These are phyloP conservation scores for Dentipellis fragilis DNA, from an alignment of 768 basidiomycete genomes.

Conservation along the genomic window DNA sequence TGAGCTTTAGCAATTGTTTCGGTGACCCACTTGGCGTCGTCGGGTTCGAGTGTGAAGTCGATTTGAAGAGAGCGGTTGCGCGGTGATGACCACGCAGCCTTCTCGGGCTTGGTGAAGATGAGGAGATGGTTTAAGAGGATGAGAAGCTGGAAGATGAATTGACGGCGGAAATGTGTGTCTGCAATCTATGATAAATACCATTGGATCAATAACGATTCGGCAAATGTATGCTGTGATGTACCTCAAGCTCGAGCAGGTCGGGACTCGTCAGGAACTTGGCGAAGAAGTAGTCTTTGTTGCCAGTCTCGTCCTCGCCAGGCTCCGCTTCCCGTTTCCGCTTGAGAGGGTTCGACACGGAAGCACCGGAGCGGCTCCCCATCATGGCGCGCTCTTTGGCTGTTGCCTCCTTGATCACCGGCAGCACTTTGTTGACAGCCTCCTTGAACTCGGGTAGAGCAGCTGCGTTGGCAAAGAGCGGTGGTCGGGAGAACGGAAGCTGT, in stretches of 20 bases:
- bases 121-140: slow-evolving; percentile 71
- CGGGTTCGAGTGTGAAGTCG: slow-evolving; percentile 64
- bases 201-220: background rate
- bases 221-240: slow-evolving; percentile 21
- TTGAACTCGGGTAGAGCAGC: slow-evolving; percentile 56
- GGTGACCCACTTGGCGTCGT: slow-evolving; percentile 68
- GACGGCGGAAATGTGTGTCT: slow-evolving; percentile 87
- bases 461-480: slow-evolving; percentile 52
- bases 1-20: slow-evolving; percentile 50
- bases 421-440: slow-evolving; percentile 56
- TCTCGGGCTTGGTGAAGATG: slow-evolving; percentile 60
- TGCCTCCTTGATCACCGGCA: slow-evolving; percentile 77
- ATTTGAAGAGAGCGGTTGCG: slow-evolving; percentile 77
- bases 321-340: slow-evolving; percentile 65
- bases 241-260: slow-evolving; percentile 82
- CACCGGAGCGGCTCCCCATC: slow-evolving; percentile 57
- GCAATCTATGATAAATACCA: slow-evolving; percentile 46
- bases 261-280: slow-evolving; percentile 89
- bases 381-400: slow-evolving; percentile 82
- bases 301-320: slow-evolving; percentile 34
- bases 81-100: slow-evolving; percentile 46
- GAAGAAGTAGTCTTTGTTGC: slow-evolving; percentile 71
- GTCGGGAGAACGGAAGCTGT: slow-evolving; percentile 77
- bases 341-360: slow-evolving; percentile 23
- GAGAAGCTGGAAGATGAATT: slow-evolving; percentile 78